Percentiles rank a stretch among this genome's conserved stretches.
These are phyloP conservation scores for Solanum stenotomum DNA, from an alignment of 257 asterid genomes.

Conservation along the genomic window DNA sequence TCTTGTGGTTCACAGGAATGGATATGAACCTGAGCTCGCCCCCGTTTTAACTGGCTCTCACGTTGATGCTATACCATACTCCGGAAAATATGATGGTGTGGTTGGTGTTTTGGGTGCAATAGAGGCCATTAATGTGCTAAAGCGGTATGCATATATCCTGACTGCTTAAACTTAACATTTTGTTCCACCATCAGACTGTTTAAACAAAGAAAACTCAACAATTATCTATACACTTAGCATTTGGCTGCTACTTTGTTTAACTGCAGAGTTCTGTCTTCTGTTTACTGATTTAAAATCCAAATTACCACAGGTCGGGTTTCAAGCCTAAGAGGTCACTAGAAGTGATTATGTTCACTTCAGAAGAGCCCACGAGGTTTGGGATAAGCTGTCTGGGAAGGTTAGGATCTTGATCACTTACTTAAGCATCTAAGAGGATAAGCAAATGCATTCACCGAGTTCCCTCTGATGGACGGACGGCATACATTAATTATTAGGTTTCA, in stretches of 20 bases:
- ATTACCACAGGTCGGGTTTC: slow-evolving; percentile 56
- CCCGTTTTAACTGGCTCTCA: slow-evolving; percentile 89
- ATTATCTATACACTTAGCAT: background rate
- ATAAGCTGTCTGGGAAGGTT: slow-evolving; percentile 98
- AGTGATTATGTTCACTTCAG: slow-evolving; percentile 96
- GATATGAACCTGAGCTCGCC: slow-evolving; percentile 63
- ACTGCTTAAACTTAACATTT: background rate
- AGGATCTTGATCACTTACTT: background rate
- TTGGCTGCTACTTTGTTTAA: background rate
- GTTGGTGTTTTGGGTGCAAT: slow-evolving; percentile 96
- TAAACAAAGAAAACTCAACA: background rate
- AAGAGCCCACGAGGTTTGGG: slow-evolving; percentile 97
- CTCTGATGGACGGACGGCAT: background rate
- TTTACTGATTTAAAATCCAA: background rate
- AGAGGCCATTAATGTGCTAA: slow-evolving; percentile 84
- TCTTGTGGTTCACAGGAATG: slow-evolving; percentile 38
- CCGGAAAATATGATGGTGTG: slow-evolving; percentile 93
- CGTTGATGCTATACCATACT: slow-evolving; percentile 89
- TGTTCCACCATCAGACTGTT: background rate
- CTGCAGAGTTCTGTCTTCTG: background rate
- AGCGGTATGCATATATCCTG: slow-evolving; percentile 31
- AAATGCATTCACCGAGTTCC: background rate
- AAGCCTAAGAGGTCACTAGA: slow-evolving; percentile 84
- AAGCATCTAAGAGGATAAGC: background rate
- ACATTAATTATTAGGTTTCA: background rate